Percentiles rank a stretch among this genome's conserved stretches.
These are phyloP conservation scores for Murraya paniculata DNA, from an alignment of 345 rosid species.

Conservation along the genomic window DNA sequence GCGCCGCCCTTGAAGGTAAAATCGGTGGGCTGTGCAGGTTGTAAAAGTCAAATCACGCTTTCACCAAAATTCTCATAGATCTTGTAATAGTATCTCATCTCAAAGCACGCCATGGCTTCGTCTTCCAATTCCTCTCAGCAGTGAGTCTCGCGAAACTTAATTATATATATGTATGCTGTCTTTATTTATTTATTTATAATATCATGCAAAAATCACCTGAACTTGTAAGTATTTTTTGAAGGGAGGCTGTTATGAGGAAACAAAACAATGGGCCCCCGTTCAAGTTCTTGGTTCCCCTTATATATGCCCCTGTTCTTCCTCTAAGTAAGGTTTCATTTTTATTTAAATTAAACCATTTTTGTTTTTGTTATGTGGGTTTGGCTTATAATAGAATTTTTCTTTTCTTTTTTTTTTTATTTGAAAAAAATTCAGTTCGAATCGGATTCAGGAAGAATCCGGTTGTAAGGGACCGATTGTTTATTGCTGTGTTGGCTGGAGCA, in stretches of 20 bases:
- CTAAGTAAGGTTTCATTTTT: constrained; percentile 45
- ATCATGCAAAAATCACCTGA: background rate
- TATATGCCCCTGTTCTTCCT: constrained; percentile 93
- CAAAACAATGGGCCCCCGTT: constrained; percentile 54
- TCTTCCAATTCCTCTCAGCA: constrained; percentile 22
- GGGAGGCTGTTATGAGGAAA: constrained; percentile 41
- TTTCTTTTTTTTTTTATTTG: background rate
- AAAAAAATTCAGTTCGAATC: constrained; percentile 49
- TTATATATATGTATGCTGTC: background rate
- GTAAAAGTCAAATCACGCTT: background rate
- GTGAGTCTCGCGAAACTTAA: constrained; percentile 25
- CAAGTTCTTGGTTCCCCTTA: constrained; percentile 78
- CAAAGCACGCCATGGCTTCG: constrained; percentile 19
- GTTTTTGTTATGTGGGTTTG: background rate
- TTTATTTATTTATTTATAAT: background rate
- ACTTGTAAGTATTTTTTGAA: background rate
- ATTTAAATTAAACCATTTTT: background rate
- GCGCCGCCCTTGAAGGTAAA: background rate
- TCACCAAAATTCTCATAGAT: background rate
- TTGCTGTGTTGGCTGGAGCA: constrained; percentile 76
- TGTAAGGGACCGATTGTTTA: constrained; percentile 79
- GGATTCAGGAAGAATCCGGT: constrained; percentile 72
- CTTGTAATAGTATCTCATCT: background rate
- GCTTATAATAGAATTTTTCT: background rate
- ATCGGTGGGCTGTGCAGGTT: background rate